Evolutionary conservation across 768 basidiomycete genomes (phyloP).

Genomic region (Pleurotus cornucopiae): DNA sequence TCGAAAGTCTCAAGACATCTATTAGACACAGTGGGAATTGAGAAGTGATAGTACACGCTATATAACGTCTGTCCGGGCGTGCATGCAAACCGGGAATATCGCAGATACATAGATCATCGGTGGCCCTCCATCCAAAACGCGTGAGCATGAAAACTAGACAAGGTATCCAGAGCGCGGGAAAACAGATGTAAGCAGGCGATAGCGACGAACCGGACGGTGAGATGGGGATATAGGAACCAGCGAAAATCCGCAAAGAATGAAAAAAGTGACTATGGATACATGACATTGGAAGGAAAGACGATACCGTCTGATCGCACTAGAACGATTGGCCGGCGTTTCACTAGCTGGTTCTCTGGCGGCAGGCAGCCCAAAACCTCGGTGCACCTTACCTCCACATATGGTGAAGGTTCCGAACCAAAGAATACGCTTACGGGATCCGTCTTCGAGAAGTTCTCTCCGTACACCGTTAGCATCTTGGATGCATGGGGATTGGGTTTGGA

Average conservation of each 20-base stretch:
- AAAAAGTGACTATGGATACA: conserved; percentile 61
- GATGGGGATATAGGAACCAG: conserved; percentile 8
- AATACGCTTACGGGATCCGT: conserved; percentile 77
- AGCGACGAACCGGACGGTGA: background rate
- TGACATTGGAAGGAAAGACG: conserved; percentile 77
- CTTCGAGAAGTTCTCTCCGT: conserved; percentile 88
- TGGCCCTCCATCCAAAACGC: background rate
- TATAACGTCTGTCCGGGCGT: background rate
- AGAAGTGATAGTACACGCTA: background rate
- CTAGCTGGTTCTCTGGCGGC: conserved; percentile 63
- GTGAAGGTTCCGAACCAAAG: conserved; percentile 83
- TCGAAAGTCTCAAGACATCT: background rate
- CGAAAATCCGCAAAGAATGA: conserved; percentile 8
- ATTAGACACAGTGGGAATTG: background rate
- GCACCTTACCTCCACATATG: conserved; percentile 85
- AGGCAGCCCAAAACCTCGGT: conserved; percentile 81
- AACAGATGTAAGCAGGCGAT: conserved; percentile 1
- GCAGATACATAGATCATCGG: conserved; percentile 1
- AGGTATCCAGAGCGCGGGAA: conserved; percentile 7
- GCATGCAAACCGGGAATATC: background rate
- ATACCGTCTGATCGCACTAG: conserved; percentile 83
- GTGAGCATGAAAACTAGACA: conserved; percentile 2
- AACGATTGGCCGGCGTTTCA: conserved; percentile 75
- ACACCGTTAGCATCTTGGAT: conserved; percentile 78
- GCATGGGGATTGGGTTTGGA: conserved; percentile 77